Percentiles rank a stretch among this genome's conserved stretches.
phyloP scores from a whole-genome alignment of 106 monocot species.

The Allium cepa region DNA sequence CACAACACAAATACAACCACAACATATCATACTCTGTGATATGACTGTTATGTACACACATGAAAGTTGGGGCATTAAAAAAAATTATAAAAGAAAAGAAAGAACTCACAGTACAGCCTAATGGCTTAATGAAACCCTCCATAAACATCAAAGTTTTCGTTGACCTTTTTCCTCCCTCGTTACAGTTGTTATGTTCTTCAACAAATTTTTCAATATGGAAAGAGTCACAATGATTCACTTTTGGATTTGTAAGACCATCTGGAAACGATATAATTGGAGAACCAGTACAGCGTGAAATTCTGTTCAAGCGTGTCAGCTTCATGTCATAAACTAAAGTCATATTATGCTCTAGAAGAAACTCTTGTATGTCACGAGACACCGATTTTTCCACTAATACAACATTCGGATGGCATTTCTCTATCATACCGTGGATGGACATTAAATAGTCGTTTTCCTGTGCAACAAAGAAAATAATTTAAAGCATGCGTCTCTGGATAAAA shows the following conservation, averaged over 20 bases:
- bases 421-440: slow-evolving; percentile 54
- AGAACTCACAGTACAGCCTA: slow-evolving; percentile 84
- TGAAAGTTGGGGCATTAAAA: too few relatives aligned
- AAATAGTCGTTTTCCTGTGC: slow-evolving; percentile 61
- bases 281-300: slow-evolving; percentile 83
- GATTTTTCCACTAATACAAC: slow-evolving; percentile 94
- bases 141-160: slow-evolving; percentile 87
- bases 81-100: background rate
- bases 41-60: too few relatives aligned
- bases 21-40: too few relatives aligned
- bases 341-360: slow-evolving; percentile 55
- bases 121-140: slow-evolving; percentile 83
- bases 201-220: slow-evolving; percentile 81
- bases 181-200: slow-evolving; percentile 59
- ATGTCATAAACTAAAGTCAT: slow-evolving; percentile 86
- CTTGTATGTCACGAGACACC: slow-evolving; percentile 86
- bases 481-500: background rate
- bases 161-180: slow-evolving; percentile 56
- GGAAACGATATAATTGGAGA: slow-evolving; percentile 60
- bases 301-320: slow-evolving; percentile 69
- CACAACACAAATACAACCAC: too few relatives aligned
- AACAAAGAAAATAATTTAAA: slow-evolving; percentile 3
- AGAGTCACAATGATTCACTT: slow-evolving; percentile 56
- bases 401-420: slow-evolving; percentile 76
- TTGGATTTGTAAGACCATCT: slow-evolving; percentile 27